Base-by-base conservation (phyloP, 2,329 filamentous ascomycete species). In the Drechslerella stenobrocha region DNA sequence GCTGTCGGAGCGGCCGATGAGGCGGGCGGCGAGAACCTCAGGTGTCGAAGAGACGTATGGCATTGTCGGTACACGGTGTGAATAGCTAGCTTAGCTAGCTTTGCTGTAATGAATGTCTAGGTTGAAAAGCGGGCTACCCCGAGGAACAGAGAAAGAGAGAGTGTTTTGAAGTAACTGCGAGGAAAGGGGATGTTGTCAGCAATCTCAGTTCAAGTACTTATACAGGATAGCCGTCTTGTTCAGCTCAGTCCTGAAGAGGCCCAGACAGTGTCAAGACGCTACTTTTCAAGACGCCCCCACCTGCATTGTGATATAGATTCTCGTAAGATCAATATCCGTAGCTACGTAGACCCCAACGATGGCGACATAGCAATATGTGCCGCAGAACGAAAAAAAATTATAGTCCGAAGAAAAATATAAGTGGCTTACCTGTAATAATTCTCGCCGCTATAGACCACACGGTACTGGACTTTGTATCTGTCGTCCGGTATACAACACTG, bases 1-100 rank as follows among this genome's bases (percentile, higher is more conserved):
- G 52, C 90, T 95, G 80, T 96, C 91, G 73, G 85, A 85, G 61
- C 91, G 87, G 60, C 82, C 82, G 63, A 96, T 80, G 24, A 87
- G 79, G 18, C 63, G 63, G 88, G 87, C 79, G 9, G 70, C 67
- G 18, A 72, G 71, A 7, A 70, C 70, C 47, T 96, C 91, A 70
- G 92, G 91, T 0, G 90, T 95, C 74, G 86, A 82, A 56, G 82
- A 78, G 70, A 85, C 82, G 76, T 85, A 84, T 65, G 85, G 82
- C 85, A 88, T 88, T 44, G 48, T 44, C 15, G 3, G 23, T 26
- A 42, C 2, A 26, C n/a, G n/a, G n/a, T 30, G 28, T 30, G 11
- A 11, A 5, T 30, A 30, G 28, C 28, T 30, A 30, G 28, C 28
- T 5, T n/a, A n/a, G 5, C 28, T 30, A 30, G 24, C 32, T 56